Conservation (phyloP, 2,329 filamentous ascomycete genomes). For the Exophiala sideris region DNA sequence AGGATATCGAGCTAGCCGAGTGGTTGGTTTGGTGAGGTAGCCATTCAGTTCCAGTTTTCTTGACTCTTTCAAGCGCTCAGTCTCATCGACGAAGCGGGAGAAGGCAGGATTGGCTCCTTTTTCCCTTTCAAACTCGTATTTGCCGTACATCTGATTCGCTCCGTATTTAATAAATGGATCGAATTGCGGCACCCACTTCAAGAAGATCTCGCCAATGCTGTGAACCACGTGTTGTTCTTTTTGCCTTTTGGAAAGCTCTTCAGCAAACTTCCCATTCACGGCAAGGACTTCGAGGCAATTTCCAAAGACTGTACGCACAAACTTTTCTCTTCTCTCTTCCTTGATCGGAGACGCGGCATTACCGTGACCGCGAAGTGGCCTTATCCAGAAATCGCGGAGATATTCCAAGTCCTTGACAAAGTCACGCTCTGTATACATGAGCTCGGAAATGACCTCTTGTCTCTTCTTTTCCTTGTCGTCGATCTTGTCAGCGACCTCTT, state of each 20-base stretch:
- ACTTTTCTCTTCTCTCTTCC: slow-evolving; percentile 78
- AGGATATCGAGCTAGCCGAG: slow-evolving; percentile 88
- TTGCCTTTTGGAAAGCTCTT: slow-evolving; percentile 83
- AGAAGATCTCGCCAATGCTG: slow-evolving; percentile 89
- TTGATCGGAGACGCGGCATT: slow-evolving; percentile 77
- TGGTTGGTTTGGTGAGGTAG: slow-evolving; percentile 96
- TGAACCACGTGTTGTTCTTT: slow-evolving; percentile 85
- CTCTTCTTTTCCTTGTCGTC: slow-evolving; percentile 92
- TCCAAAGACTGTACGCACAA: slow-evolving; percentile 90
- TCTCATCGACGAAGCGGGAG: slow-evolving; percentile 89
- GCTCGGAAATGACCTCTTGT: slow-evolving; percentile 95
- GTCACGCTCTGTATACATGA: slow-evolving; percentile 97
- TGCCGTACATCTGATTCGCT: slow-evolving; percentile 90
- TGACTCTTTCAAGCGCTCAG: slow-evolving; percentile 92
- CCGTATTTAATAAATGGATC: slow-evolving; percentile 96
- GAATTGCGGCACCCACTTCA: slow-evolving; percentile 87
- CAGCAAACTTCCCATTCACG: slow-evolving; percentile 85
- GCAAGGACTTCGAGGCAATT: slow-evolving; percentile 93
- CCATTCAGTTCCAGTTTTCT: slow-evolving; percentile 95
- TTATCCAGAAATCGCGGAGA: slow-evolving; percentile 96
- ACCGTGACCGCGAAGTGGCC: slow-evolving; percentile 71
- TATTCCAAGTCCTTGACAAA: slow-evolving; percentile 99
- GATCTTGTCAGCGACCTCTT: slow-evolving; percentile 87
- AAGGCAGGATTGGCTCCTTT: slow-evolving; percentile 82
- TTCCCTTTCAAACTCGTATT: slow-evolving; percentile 97